Percentiles rank a stretch among this genome's conserved stretches.
These are phyloP conservation scores for Solanum bukasovii DNA, from an alignment of 257 asterid genomes.

Conservation along the genomic window DNA sequence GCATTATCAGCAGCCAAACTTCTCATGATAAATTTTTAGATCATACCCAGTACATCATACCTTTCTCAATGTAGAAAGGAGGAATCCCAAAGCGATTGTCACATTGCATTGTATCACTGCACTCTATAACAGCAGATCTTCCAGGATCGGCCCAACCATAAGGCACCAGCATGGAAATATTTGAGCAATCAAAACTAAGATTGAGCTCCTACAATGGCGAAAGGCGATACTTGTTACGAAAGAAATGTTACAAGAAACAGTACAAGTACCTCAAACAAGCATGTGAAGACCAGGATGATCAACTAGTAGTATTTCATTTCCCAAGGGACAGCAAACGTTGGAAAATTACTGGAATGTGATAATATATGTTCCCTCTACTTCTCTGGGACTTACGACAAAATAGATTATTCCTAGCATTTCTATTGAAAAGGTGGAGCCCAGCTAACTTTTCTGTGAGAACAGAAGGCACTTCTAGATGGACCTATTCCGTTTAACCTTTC, in stretches of 20 bases:
- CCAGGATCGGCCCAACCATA: conserved; percentile 68
- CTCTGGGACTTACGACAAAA: background rate
- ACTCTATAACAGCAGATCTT: conserved; percentile 18
- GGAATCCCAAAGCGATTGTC: conserved; percentile 67
- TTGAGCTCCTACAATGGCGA: conserved; percentile 36
- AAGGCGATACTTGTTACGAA: background rate
- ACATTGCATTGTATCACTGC: conserved; percentile 43
- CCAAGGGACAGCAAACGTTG: background rate
- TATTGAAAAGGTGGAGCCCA: background rate
- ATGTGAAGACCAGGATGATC: background rate
- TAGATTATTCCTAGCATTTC: background rate
- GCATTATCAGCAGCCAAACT: background rate
- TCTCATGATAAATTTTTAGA: background rate
- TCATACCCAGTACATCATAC: conserved; percentile 22
- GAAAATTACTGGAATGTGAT: background rate
- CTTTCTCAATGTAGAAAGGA: conserved; percentile 88
- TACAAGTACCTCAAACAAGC: background rate
- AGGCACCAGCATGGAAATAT: conserved; percentile 32
- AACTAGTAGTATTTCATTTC: background rate
- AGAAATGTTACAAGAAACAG: background rate
- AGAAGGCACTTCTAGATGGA: background rate
- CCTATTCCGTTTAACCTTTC: background rate
- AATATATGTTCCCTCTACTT: background rate
- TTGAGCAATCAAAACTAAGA: conserved; percentile 29
- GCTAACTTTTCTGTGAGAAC: background rate